Percentiles rank a stretch among this genome's conserved stretches.
Evolutionary conservation across 1,284 basidiomycete species (phyloP).

Genomic region (Cutaneotrichosporon mucoides): DNA sequence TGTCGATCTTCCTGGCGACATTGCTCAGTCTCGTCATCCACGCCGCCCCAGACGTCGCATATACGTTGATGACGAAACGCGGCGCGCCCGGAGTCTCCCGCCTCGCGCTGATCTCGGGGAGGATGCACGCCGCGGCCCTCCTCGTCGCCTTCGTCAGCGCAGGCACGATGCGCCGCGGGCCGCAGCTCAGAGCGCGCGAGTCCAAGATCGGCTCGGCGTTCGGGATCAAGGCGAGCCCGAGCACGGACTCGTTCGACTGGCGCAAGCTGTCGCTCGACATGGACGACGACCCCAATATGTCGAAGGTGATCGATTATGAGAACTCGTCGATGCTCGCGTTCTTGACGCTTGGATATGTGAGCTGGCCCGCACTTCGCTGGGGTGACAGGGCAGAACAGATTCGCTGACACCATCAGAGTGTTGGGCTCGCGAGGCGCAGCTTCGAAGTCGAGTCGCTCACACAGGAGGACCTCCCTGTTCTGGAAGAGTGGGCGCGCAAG

Average conservation of each 20-base stretch:
- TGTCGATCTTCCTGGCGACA: slow-evolving; percentile 12
- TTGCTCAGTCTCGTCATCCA: neutral
- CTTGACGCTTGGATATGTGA: slow-evolving; percentile 39
- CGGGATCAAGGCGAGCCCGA: slow-evolving; percentile 25
- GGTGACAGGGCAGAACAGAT: no score
- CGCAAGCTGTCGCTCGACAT: neutral
- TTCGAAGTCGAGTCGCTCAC: slow-evolving; percentile 28
- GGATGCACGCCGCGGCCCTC: slow-evolving; percentile 6
- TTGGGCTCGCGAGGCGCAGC: slow-evolving; percentile 27
- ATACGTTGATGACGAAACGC: slow-evolving; percentile 25
- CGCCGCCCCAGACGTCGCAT: slow-evolving; percentile 29
- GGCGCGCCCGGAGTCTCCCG: slow-evolving; percentile 4
- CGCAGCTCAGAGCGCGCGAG: slow-evolving; percentile 32
- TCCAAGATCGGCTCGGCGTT: slow-evolving; percentile 36
- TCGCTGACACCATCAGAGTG: slow-evolving; percentile 23
- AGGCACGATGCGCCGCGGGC: slow-evolving; percentile 42
- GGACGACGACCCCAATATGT: slow-evolving; percentile 1
- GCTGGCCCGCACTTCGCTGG: slow-evolving; percentile 2
- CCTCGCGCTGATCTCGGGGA: slow-evolving; percentile 6
- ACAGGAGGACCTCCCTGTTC: slow-evolving; percentile 38
- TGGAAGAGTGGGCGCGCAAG: slow-evolving; percentile 36
- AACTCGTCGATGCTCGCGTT: slow-evolving; percentile 42
- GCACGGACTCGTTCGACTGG: neutral
- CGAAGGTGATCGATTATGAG: slow-evolving; percentile 38
- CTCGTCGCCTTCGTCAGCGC: neutral